Evolutionary conservation across 106 monocot genomes (phyloP).

Genomic region (Dioscorea alata): DNA sequence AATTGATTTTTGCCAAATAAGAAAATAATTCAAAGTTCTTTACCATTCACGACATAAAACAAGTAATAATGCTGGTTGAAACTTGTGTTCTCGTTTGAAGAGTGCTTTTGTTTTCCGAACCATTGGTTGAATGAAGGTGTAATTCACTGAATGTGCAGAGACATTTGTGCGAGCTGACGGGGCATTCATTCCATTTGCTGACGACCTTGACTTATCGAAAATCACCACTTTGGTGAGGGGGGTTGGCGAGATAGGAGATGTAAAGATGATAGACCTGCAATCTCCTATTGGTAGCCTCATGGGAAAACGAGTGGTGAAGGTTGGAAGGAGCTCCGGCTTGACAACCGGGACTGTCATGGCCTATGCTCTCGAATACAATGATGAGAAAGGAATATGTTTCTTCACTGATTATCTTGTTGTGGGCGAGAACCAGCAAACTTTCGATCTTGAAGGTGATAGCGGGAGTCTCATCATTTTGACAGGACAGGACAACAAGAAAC

Average conservation of each 20-base stretch:
- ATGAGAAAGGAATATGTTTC: constrained; percentile 92
- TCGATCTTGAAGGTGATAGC: constrained; percentile 96
- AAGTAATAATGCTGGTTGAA: too few relatives aligned
- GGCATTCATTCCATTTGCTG: constrained; percentile 89
- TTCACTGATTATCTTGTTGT: constrained; percentile 94
- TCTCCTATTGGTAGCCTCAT: constrained; percentile 69
- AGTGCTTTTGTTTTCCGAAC: not conserved
- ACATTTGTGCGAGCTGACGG: constrained; percentile 98
- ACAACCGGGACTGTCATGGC: constrained; percentile 81
- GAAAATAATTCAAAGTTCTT: too few relatives aligned
- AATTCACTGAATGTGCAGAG: constrained; percentile 50
- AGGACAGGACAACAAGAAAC: constrained; percentile 49
- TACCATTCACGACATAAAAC: too few relatives aligned
- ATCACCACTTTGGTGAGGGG: constrained; percentile 79
- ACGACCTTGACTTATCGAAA: constrained; percentile 69
- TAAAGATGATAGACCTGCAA: constrained; percentile 78
- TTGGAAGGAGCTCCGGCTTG: constrained; percentile 87
- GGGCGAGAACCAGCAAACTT: constrained; percentile 87
- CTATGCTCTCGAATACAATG: constrained; percentile 90
- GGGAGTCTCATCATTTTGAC: constrained; percentile 90
- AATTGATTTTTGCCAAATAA: too few relatives aligned
- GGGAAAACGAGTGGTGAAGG: constrained; percentile 81
- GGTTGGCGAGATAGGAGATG: constrained; percentile 76
- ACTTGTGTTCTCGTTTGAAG: too few relatives aligned
- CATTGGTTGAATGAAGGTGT: constrained; percentile 10